Evolutionary conservation across 345 rosid genomes (phyloP).

Genomic region (Salix caprea): DNA sequence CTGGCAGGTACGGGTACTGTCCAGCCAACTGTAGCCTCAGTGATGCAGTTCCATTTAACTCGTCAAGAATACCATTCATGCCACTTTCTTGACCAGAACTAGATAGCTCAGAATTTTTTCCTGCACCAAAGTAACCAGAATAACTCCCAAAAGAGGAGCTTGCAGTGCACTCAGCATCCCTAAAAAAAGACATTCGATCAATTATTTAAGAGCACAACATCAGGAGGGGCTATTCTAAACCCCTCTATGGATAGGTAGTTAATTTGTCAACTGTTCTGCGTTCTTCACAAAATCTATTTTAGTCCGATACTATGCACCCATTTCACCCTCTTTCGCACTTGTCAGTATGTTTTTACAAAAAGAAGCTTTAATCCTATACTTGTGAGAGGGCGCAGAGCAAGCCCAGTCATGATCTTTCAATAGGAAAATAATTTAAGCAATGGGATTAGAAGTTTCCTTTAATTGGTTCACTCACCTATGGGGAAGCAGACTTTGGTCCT

Average conservation of each 20-base stretch:
- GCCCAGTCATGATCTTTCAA: not conserved
- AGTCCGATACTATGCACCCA: not conserved
- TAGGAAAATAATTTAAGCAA: not conserved
- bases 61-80: slow-evolving; percentile 41
- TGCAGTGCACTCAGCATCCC: slow-evolving; percentile 71
- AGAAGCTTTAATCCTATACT: not conserved
- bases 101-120: slow-evolving; percentile 57
- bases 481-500: slow-evolving; percentile 48
- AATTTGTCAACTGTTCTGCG: not conserved
- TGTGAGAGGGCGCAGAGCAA: not conserved
- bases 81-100: slow-evolving; percentile 59
- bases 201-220: not conserved
- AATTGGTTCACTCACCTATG: slow-evolving; percentile 36
- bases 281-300: not conserved
- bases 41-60: slow-evolving; percentile 48
- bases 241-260: not conserved
- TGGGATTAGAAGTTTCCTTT: not conserved
- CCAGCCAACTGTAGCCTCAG: slow-evolving; percentile 39
- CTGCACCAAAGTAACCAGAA: slow-evolving; percentile 57
- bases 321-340: not conserved
- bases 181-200: slow-evolving; percentile 12
- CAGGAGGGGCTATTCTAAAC: not conserved
- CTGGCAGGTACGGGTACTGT: slow-evolving; percentile 43
- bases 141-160: slow-evolving; percentile 72
- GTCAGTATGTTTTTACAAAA: not conserved